A percentile compares a stretch with the other conserved stretches of the same genome.
phyloP scores from a whole-genome alignment of 2,329 filamentous ascomycete genomes.

The Hypoxylon sp. region DNA sequence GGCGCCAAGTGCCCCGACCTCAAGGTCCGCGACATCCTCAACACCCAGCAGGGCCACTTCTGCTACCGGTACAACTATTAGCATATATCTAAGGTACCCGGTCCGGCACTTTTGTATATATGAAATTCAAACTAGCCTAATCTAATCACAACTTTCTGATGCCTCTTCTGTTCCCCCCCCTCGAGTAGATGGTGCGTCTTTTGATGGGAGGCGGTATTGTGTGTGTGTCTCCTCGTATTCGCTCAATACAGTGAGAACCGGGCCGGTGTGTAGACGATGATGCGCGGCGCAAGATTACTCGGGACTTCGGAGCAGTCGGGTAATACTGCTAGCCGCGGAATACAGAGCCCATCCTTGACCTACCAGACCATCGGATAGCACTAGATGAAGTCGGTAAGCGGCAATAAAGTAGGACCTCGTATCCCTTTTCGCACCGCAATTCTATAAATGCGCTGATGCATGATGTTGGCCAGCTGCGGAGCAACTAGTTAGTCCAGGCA shows the following conservation, averaged over 20 bases:
- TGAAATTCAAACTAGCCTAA: too few relatives aligned
- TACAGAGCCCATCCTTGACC: background rate
- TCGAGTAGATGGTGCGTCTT: too few relatives aligned
- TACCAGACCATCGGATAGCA: background rate
- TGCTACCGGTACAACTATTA: conserved; percentile 46
- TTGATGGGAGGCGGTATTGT: too few relatives aligned
- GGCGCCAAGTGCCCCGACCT: conserved; percentile 43
- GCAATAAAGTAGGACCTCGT: too few relatives aligned
- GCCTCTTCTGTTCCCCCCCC: background rate
- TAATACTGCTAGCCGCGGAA: background rate
- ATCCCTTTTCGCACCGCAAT: too few relatives aligned
- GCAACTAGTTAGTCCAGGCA: too few relatives aligned
- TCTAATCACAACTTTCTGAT: conserved; percentile 10
- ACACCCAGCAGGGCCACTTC: conserved; percentile 39
- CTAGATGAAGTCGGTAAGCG: background rate
- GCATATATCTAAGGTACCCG: background rate
- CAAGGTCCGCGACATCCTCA: conserved; percentile 39
- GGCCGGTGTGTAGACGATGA: background rate
- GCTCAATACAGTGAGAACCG: conserved; percentile 23
- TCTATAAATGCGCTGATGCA: too few relatives aligned
- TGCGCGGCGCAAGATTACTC: background rate
- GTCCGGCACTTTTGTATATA: too few relatives aligned
- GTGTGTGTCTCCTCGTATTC: background rate
- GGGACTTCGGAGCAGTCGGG: background rate
- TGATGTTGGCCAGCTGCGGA: too few relatives aligned